A percentile compares a stretch with the other conserved stretches of the same genome.
phyloP scores from a whole-genome alignment of 2,329 filamentous ascomycete genomes.

The Neofusicoccum cordaticola region DNA sequence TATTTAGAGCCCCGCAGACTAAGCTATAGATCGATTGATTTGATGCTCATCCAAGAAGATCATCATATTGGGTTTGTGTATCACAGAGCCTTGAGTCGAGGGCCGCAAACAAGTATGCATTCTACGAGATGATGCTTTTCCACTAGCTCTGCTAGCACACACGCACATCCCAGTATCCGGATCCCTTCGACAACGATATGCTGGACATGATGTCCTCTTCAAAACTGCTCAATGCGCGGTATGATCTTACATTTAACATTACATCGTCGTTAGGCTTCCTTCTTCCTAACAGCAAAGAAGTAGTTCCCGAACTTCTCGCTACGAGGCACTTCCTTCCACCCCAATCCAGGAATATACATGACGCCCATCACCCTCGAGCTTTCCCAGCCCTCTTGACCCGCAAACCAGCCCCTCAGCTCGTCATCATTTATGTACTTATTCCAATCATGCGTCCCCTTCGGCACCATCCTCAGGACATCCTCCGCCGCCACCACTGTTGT shows the following conservation, averaged over 20 bases:
- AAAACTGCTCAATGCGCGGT: background rate
- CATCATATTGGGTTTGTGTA: too few relatives aligned
- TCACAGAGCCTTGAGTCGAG: too few relatives aligned
- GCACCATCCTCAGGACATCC: constrained; percentile 81
- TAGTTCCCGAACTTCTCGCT: constrained; percentile 92
- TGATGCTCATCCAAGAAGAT: too few relatives aligned
- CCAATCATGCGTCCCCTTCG: constrained; percentile 94
- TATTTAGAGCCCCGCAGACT: too few relatives aligned
- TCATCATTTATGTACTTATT: constrained; percentile 87
- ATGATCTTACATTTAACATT: background rate
- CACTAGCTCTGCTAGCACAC: too few relatives aligned
- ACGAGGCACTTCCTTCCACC: constrained; percentile 79
- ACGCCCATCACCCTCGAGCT: constrained; percentile 68
- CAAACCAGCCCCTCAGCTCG: constrained; percentile 61
- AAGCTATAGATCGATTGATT: too few relatives aligned
- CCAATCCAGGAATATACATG: constrained; percentile 83
- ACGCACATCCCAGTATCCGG: too few relatives aligned
- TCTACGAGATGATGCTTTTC: too few relatives aligned
- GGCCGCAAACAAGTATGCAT: too few relatives aligned
- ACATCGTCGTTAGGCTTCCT: background rate
- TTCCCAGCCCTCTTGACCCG: constrained; percentile 37
- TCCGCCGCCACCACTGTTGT: constrained; percentile 92
- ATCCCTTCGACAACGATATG: too few relatives aligned
- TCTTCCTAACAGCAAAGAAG: constrained; percentile 79
- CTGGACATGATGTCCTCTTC: too few relatives aligned